Evolutionary conservation across 2,329 filamentous ascomycete species (phyloP), one percentile per base, ranked within the genome.

Genomic region (Clonostachys byssicola): DNA sequence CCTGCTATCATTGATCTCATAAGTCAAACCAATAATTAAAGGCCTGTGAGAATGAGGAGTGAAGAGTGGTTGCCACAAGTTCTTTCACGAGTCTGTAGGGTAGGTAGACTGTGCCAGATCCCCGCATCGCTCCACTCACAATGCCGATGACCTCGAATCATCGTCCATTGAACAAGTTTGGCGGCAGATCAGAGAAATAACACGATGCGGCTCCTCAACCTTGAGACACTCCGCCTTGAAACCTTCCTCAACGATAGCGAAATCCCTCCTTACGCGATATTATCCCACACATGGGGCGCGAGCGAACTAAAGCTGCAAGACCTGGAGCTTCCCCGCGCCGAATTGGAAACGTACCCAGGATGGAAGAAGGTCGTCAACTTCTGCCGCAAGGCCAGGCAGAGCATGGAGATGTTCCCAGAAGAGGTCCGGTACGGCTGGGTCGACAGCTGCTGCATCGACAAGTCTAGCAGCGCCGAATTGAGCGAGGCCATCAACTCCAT

Each of bases 261-360:
- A 30, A 51, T 52, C 7, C 60, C 60, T 4, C 47, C 50, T 41
- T 64, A 64, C 47, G 60, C 59, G 42, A 61, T 64, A 39, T 47
- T 64, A 9, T 63, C 61, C 14, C 61, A 64, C 50, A 61, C 59
- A 16, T 62, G 59, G 55, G 55, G 50, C 9, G 40, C 50, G 5
- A 57, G 60, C 5, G 61, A 64, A 43, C 54, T 61, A 36, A 55
- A 51, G 5, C 52, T 54, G 40, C 53, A 55, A 20, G 52, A 56
- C 23, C 9, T 30, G 9, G 9, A 30, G 23, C 23, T 30, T 30
- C 23, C 23, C 23, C 23, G 9, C 23, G 23, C 23, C 8, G 23
- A 30, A 30, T 30, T 30, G 23, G 23, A 30, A 30, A 30, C 23
- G 1, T 4, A 30, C 23, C 23, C 23, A 20, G 40, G 40, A 16